Percentiles rank a stretch among this genome's conserved stretches.
Conservation (phyloP, 148 eudicot species). For the Diospyros lotus region DNA sequence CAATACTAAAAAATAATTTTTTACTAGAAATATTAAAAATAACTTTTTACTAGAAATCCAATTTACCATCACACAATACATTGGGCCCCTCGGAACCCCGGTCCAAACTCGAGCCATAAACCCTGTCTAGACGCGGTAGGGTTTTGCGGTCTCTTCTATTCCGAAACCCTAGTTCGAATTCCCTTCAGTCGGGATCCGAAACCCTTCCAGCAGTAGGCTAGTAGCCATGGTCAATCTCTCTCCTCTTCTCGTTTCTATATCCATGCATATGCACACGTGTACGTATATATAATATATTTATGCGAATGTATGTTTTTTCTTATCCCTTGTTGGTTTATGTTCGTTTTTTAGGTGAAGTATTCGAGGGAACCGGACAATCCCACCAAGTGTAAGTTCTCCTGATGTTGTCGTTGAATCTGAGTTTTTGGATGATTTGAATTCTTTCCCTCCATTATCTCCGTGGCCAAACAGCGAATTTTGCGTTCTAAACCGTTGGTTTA, state of each 20-base stretch:
- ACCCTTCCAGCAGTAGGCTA: conserved; percentile 2
- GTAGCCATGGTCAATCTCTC: conserved; percentile 23
- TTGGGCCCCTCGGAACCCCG: background rate
- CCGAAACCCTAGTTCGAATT: background rate
- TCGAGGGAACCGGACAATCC: conserved; percentile 41
- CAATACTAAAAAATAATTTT: no score
- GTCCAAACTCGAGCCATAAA: no score
- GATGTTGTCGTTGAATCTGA: background rate
- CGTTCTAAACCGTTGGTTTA: background rate
- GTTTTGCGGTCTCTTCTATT: background rate
- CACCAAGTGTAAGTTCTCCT: conserved; percentile 35
- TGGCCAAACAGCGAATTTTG: background rate
- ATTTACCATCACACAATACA: no score
- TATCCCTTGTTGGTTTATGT: background rate
- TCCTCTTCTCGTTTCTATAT: background rate
- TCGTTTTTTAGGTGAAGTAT: conserved; percentile 33
- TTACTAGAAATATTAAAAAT: no score
- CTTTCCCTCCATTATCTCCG: background rate
- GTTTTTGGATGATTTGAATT: background rate
- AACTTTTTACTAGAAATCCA: no score
- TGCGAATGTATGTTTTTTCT: background rate
- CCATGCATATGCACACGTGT: background rate
- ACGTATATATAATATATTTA: background rate
- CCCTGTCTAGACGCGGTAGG: background rate
- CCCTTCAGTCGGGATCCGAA: conserved; percentile 1